A percentile compares a stretch with the other conserved stretches of the same genome.
Evolutionary conservation across 192 early-diverging fungal genomes (phyloP).

Genomic region (Gryganskiella cystojenkinii): DNA sequence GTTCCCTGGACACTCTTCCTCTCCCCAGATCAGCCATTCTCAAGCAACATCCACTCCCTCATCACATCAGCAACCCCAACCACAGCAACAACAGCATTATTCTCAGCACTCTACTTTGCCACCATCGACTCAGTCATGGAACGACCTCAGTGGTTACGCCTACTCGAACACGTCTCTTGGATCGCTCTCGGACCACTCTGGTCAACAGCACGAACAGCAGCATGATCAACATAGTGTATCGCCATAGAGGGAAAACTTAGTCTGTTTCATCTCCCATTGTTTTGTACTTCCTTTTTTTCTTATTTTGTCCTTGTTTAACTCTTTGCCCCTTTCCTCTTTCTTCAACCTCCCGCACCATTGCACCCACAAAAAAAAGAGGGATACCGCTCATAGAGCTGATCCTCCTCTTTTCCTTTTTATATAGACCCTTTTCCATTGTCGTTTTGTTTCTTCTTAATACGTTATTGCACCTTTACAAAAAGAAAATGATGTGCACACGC

Average conservation of each 20-base stretch:
- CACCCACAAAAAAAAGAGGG: too few relatives aligned
- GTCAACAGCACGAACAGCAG: conserved; percentile 6
- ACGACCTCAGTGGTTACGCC: conserved; percentile 18
- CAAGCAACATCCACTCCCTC: neutral
- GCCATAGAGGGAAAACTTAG: conserved; percentile 17
- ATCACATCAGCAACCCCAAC: conserved; percentile 10
- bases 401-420: too few relatives aligned
- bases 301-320: neutral
- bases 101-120: conserved; percentile 15
- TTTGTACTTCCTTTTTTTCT: neutral
- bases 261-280: neutral
- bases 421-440: too few relatives aligned
- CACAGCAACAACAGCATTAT: conserved; percentile 14
- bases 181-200: conserved; percentile 16
- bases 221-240: conserved; percentile 25
- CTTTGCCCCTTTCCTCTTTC: neutral
- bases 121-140: conserved; percentile 25
- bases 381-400: too few relatives aligned
- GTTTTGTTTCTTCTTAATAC: too few relatives aligned
- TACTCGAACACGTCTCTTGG: conserved; percentile 20
- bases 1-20: neutral
- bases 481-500: too few relatives aligned
- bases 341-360: too few relatives aligned
- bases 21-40: conserved; percentile 10
- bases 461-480: too few relatives aligned